These are phyloP conservation scores for Tagetes patula DNA, from an alignment of 129 eudicot species.

Conservation along the genomic window DNA sequence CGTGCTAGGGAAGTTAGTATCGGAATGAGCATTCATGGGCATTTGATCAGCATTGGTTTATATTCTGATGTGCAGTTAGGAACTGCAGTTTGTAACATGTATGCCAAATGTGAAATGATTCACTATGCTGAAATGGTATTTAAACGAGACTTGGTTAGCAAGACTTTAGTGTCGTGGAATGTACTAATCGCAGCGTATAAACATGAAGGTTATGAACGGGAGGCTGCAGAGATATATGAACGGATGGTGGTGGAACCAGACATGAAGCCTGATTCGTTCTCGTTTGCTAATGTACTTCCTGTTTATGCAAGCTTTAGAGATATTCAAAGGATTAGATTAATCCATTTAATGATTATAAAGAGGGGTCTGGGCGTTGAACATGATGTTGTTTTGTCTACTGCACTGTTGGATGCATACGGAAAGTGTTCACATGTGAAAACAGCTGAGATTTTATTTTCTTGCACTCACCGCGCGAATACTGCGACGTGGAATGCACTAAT, in stretches of 20 bases:
- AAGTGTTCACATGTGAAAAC: conserved; percentile 45
- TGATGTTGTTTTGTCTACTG: conserved; percentile 41
- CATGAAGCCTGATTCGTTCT: conserved; percentile 43
- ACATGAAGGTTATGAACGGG: conserved; percentile 34
- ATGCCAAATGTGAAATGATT: conserved; percentile 44
- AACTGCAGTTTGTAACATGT: conserved; percentile 46
- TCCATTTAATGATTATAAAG: conserved; percentile 39
- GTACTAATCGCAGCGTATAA: conserved; percentile 38
- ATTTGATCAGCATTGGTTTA: conserved; percentile 33
- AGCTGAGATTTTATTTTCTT: conserved; percentile 32
- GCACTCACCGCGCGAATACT: conserved; percentile 27
- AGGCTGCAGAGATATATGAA: conserved; percentile 40
- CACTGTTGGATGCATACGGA: conserved; percentile 50
- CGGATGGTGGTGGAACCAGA: conserved; percentile 24
- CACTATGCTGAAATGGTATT: conserved; percentile 35
- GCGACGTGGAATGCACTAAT: conserved; percentile 48
- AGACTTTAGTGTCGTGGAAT: conserved; percentile 47
- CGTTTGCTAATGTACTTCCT: conserved; percentile 43
- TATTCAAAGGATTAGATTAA: conserved; percentile 23
- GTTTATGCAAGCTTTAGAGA: conserved; percentile 37
- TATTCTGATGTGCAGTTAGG: conserved; percentile 39
- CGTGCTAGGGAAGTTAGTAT: conserved; percentile 26
- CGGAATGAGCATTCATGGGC: conserved; percentile 45
- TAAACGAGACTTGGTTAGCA: conserved; percentile 30
- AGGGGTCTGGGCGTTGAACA: conserved; percentile 28